phyloP scores from a whole-genome alignment of 768 basidiomycete species.

The Xanthoconium stramineum region DNA sequence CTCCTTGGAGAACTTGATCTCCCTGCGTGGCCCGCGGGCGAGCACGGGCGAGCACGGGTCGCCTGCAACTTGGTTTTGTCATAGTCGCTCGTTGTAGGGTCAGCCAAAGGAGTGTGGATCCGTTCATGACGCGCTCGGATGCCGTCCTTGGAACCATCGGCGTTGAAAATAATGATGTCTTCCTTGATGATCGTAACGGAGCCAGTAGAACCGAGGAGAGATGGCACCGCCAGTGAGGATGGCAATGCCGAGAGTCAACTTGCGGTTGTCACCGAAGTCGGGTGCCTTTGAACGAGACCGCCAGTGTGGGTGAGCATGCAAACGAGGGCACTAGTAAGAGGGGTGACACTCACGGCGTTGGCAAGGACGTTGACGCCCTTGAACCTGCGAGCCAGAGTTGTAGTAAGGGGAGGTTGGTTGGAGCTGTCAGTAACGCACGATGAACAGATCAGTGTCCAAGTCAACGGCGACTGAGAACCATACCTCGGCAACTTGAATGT shows the following conservation, averaged over 20 bases:
- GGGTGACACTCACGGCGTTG: conserved; percentile 93
- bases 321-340: conserved; percentile 35
- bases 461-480: too few species aligned
- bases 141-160: conserved; percentile 84
- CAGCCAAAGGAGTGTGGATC: conserved; percentile 78
- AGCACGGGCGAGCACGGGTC: conserved; percentile 41
- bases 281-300: too few species aligned
- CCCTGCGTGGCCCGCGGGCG: conserved; percentile 86
- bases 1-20: conserved; percentile 95
- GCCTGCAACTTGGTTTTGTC: conserved; percentile 96
- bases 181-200: conserved; percentile 96
- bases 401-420: too few species aligned
- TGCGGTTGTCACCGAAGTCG: conserved; percentile 97
- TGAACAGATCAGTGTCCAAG: too few species aligned
- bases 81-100: conserved; percentile 86
- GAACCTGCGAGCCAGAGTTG: conserved; percentile 27
- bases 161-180: conserved; percentile 94
- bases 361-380: conserved; percentile 96
- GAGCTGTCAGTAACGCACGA: too few species aligned
- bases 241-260: conserved; percentile 93
- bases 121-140: conserved; percentile 95
- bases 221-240: conserved; percentile 98
- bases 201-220: conserved; percentile 89
- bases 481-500: too few species aligned
- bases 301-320: too few species aligned